These are phyloP conservation scores for Pigoraptor vietnamica DNA, from an alignment of 78 protist genomes.

Conservation along the genomic window DNA sequence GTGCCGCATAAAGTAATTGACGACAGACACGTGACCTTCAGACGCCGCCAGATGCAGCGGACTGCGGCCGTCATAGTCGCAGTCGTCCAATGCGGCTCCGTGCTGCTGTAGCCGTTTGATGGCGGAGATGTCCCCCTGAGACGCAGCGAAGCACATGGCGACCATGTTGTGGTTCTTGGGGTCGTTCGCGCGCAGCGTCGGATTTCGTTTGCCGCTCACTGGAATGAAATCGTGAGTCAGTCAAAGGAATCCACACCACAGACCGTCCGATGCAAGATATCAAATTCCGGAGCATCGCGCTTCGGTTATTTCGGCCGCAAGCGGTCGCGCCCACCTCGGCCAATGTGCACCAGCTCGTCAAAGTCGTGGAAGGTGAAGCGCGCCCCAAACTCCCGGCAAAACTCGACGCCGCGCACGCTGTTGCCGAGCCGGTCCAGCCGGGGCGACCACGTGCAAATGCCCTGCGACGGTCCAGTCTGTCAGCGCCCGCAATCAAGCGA, in stretches of 20 bases:
- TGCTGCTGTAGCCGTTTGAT: background rate
- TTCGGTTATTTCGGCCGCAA: no score
- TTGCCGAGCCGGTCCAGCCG: conserved; percentile 17
- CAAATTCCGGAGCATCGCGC: no score
- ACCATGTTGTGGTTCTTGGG: background rate
- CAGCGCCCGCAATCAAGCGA: no score
- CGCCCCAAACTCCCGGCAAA: background rate
- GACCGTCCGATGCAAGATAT: no score
- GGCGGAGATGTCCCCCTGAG: background rate
- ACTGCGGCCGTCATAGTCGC: background rate
- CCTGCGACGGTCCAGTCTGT: no score
- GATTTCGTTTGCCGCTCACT: background rate
- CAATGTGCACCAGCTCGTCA: background rate
- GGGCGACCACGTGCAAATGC: conserved; percentile 34
- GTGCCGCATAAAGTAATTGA: background rate
- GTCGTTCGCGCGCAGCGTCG: background rate
- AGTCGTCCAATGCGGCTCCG: background rate
- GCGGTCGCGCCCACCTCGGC: background rate
- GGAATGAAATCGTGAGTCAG: no score
- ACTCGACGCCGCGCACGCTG: conserved; percentile 10
- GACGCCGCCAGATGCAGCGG: background rate
- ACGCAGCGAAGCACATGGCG: background rate
- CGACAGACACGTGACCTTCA: background rate
- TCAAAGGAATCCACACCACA: no score
- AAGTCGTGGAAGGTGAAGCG: background rate